Evolutionary conservation across 2,329 filamentous ascomycete genomes (phyloP).

Genomic region (Alternaria viburni): DNA sequence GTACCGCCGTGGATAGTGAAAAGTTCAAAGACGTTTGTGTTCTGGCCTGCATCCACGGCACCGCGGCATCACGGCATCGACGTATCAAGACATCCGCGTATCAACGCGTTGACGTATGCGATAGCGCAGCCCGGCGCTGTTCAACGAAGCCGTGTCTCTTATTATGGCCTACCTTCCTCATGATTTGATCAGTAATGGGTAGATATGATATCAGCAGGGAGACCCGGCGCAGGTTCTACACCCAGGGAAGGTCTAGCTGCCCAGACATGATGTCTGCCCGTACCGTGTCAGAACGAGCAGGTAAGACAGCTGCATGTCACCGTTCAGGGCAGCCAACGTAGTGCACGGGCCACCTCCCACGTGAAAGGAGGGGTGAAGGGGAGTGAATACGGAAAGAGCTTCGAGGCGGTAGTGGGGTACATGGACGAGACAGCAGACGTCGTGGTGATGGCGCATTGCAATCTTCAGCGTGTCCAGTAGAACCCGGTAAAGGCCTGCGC

Average conservation of each 20-base stretch:
- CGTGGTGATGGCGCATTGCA: not conserved
- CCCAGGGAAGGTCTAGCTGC: not conserved
- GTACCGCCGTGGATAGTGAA: not conserved
- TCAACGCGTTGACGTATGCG: not conserved
- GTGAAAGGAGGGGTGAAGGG: slow-evolving; percentile 8
- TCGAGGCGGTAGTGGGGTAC: slow-evolving; percentile 5
- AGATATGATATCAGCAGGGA: not conserved
- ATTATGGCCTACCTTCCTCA: not conserved
- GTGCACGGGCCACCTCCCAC: slow-evolving; percentile 7
- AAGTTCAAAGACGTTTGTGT: not conserved
- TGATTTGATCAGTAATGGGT: not conserved
- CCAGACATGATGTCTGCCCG: not conserved
- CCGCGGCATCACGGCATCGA: not conserved
- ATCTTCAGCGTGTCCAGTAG: not conserved
- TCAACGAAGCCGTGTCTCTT: not conserved
- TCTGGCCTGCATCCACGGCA: not conserved
- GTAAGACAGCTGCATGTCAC: not conserved
- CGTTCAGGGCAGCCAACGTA: not conserved
- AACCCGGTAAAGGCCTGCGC: slow-evolving; percentile 2
- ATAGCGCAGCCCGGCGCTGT: not conserved
- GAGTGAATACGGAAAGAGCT: not conserved
- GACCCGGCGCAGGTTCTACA: not conserved
- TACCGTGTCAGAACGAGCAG: not conserved
- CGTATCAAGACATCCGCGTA: not conserved
- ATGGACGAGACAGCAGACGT: not conserved